Conservation (phyloP, 805 yeast genomes). For the Sporopachydermia lactativora region DNA sequence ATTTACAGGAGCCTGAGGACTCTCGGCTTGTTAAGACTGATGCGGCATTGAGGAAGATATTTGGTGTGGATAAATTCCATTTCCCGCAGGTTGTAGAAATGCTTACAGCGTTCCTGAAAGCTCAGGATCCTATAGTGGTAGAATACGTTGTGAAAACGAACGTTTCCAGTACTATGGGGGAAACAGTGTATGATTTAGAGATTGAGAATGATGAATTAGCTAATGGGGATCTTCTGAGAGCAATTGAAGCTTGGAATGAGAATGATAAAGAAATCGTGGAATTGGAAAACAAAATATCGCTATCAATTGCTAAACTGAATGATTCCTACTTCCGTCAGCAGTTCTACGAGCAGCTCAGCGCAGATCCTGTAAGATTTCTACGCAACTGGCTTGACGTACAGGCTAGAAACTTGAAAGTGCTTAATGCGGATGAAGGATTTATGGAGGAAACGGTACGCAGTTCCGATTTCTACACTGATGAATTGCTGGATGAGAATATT, state of each 20-base stretch:
- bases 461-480: constrained; percentile 70
- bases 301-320: constrained; percentile 36
- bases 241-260: constrained; percentile 24
- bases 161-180: constrained; percentile 68
- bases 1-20: constrained; percentile 44
- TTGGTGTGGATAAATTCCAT: constrained; percentile 38
- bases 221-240: constrained; percentile 21
- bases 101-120: constrained; percentile 51
- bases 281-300: constrained; percentile 28
- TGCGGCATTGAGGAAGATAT: constrained; percentile 27
- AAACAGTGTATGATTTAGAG: constrained; percentile 61
- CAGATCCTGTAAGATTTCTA: constrained; percentile 67
- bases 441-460: constrained; percentile 81
- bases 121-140: constrained; percentile 66
- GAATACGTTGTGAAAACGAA: constrained; percentile 69
- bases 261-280: constrained; percentile 27
- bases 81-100: constrained; percentile 63
- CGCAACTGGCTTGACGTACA: constrained; percentile 67
- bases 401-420: constrained; percentile 68
- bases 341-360: constrained; percentile 60
- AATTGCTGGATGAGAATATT: constrained; percentile 63
- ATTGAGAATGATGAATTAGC: constrained; percentile 32
- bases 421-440: constrained; percentile 81
- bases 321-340: constrained; percentile 50
- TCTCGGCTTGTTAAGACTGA: constrained; percentile 40